Base-by-base conservation (phyloP, 192 early-diverging fungal species). In the Podila clonocystis region DNA sequence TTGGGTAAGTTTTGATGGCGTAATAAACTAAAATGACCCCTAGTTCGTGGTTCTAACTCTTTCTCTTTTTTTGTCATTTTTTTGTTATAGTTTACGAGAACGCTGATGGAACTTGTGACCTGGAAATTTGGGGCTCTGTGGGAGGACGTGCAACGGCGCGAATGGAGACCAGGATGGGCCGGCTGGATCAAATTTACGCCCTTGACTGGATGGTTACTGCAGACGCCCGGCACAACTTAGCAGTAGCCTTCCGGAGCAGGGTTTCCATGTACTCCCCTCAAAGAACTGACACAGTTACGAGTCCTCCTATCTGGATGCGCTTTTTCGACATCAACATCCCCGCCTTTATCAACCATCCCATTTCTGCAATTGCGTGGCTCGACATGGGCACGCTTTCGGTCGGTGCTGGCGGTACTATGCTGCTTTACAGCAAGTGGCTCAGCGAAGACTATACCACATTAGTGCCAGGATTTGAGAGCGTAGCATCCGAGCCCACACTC, bases 181-280 rank as follows among this genome's bases (percentile, higher is more conserved):
- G 71, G 19, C 50, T 83, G 41, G 85, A 86, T 52, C 50, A 63
- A 5, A 78, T 94, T 50, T 74, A 87, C 36, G 92, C 85, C 67
- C 50, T 93, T 45, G 89, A 90, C 60, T 96, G 93, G 95, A 89
- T 84, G 70, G 82, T 93, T 5, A 88, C 93, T n/a, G 89, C 90
- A 7, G 92, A 93, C 72, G 93, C 92, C 2, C 89, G 94, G 50
- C 87, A 89, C 41, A 76, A 95, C 30, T 79, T 96, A 12, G 93
- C 91, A 11, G 86, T 94, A 12, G 91, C 88, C 20, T 86, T 85
- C 57, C 62, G 72, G 15, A 82, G 62, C 20, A 83, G 79, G 12
- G 85, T 95, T 5, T 69, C 84, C 4, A 87, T 95, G 55, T 94
- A 89, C 67, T 87, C 89, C 31, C 90, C 89, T 41, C 75, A 86